phyloP scores from a whole-genome alignment of 768 basidiomycete species.

The Mycena vitilis region DNA sequence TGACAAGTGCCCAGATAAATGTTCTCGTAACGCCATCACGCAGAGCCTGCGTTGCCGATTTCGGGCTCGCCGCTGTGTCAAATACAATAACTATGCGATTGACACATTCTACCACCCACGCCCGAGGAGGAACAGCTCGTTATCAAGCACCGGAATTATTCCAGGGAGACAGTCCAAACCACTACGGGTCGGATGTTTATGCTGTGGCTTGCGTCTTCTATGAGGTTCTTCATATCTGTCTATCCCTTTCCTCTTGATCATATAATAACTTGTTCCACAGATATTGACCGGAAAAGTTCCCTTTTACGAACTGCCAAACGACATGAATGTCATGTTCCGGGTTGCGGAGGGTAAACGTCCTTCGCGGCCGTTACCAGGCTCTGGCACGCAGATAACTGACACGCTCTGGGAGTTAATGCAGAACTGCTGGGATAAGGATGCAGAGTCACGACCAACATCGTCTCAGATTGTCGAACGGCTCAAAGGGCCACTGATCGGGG shows the following conservation, averaged over 20 bases:
- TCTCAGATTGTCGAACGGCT: conserved; percentile 4
- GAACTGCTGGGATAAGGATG: conserved; percentile 15
- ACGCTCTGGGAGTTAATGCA: conserved; percentile 15
- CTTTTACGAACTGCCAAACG: conserved; percentile 11
- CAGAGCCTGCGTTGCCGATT: conserved; percentile 61
- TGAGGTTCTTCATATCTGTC: conserved; percentile 37
- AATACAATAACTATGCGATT: conserved; percentile 37
- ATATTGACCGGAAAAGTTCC: conserved; percentile 17
- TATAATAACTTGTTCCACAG: not conserved
- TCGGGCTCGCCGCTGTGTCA: conserved; percentile 52
- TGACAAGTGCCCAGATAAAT: conserved; percentile 47
- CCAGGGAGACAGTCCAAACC: conserved; percentile 34
- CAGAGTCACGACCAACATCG: not conserved
- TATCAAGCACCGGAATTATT: conserved; percentile 50
- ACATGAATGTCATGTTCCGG: conserved; percentile 10
- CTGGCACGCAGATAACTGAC: not conserved
- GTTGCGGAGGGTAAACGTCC: not conserved
- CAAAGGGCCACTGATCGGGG: not conserved
- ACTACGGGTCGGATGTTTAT: conserved; percentile 50
- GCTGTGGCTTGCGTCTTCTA: conserved; percentile 55
- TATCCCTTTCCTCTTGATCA: not conserved
- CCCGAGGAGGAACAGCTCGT: conserved; percentile 44
- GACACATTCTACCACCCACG: conserved; percentile 33
- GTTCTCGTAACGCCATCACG: conserved; percentile 55
- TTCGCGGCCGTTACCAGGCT: not conserved